A percentile compares a stretch with the other conserved stretches of the same genome.
Conservation (phyloP, 2,329 filamentous ascomycete species). For the Fusarium guadeloupense region DNA sequence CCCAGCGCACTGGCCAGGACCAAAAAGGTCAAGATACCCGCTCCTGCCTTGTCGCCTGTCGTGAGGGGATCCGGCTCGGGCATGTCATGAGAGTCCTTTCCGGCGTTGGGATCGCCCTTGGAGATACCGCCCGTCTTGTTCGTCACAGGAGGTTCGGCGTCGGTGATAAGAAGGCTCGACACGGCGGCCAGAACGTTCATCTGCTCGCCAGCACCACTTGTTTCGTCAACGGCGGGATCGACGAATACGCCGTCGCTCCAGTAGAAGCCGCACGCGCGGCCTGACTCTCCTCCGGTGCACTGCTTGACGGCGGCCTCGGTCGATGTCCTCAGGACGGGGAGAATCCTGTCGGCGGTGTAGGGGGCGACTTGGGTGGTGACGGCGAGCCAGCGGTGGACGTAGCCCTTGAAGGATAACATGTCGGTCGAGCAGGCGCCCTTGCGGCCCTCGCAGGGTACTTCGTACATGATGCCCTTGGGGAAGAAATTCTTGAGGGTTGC, state of each 20-base stretch:
- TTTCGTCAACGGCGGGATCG: slow-evolving; percentile 61
- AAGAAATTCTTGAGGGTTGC: slow-evolving; percentile 63
- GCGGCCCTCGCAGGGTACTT: slow-evolving; percentile 70
- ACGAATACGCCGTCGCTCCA: slow-evolving; percentile 63
- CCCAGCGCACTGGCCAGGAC: slow-evolving; percentile 53
- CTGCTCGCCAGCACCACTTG: slow-evolving; percentile 65
- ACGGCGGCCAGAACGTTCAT: slow-evolving; percentile 67
- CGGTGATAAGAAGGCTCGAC: slow-evolving; percentile 57
- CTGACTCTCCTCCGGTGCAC: slow-evolving; percentile 67
- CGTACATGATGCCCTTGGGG: slow-evolving; percentile 67
- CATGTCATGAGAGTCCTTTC: slow-evolving; percentile 47
- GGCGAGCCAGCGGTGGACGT: slow-evolving; percentile 72
- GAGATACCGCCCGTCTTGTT: slow-evolving; percentile 61
- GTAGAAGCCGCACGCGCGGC: slow-evolving; percentile 70
- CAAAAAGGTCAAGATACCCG: slow-evolving; percentile 58
- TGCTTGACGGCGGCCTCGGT: slow-evolving; percentile 67
- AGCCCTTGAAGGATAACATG: slow-evolving; percentile 77
- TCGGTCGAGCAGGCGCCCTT: slow-evolving; percentile 72
- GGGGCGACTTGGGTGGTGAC: slow-evolving; percentile 70
- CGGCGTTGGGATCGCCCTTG: slow-evolving; percentile 53
- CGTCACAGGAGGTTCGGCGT: slow-evolving; percentile 54
- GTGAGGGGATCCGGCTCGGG: slow-evolving; percentile 50
- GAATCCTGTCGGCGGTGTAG: slow-evolving; percentile 62
- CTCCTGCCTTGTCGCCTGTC: slow-evolving; percentile 57
- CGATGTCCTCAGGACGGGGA: slow-evolving; percentile 66